Base-by-base conservation (phyloP, 192 early-diverging fungal genomes). In the Podila clonocystis region DNA sequence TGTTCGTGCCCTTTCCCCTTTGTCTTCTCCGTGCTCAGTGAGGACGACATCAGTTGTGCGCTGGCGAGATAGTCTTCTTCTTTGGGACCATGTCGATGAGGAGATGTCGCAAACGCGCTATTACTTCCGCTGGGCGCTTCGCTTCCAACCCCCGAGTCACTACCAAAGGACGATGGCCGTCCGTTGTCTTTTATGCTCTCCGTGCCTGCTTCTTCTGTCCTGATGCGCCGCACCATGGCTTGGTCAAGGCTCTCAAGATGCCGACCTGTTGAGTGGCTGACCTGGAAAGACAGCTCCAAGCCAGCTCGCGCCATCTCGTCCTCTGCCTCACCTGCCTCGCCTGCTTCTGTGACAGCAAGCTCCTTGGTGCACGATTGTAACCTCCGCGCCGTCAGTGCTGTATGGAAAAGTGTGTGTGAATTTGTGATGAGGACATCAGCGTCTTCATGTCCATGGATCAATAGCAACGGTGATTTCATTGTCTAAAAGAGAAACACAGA, bases 361-460 rank as follows among this genome's bases (percentile, higher is more conserved):
- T 75, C 80, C 67, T 74, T 74, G 24, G 63, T 74, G 22, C 20
- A 67, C 9, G 67, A 63, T 29, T 74, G 58, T 11, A 82, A 59
- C 49, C 73, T 62, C 34, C 73, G 68, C 1, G 73, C 68, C 5
- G 72, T 68, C 45, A 83, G 33, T 22, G 70, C 70, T 0, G 73
- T 72, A 26, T 83, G 73, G 31, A 83, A 83, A 3, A 83, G 61
- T 0, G 68, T 75, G 33, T 75, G 73, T 0, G 82, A 83, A 58
- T 75, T 72, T 5, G 82, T 75, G 52, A 83, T 72, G 17, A 75
- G 31, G 2, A 83, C 74, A 65, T 83, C 82, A 9, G 69, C 66
- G 41, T 83, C 82, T 34, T 83, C 74, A 22, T 83, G 65, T 24
- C 73, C 72, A 55, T 83, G 82, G 50, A 83, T 75, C 29, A 83